These are phyloP conservation scores for Dentipellis sp. DNA, from an alignment of 768 basidiomycete genomes.

Conservation along the genomic window DNA sequence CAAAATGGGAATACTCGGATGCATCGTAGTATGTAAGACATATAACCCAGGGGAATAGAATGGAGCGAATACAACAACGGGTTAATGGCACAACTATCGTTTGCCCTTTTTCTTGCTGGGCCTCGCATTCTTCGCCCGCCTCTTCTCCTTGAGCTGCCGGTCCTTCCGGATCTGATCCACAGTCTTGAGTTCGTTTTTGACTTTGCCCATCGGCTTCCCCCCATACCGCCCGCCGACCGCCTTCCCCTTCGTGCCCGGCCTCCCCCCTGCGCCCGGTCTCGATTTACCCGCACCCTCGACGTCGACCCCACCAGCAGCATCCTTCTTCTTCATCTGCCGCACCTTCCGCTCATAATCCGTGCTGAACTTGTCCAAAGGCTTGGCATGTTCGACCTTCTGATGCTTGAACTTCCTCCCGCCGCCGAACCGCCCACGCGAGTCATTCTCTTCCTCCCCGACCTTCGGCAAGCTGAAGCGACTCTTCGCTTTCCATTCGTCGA, in stretches of 20 bases:
- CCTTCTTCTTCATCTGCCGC: constrained; percentile 52
- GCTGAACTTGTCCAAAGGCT: constrained; percentile 68
- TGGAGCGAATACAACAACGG: no score
- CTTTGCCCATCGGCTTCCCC: constrained; percentile 50
- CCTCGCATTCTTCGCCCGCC: constrained; percentile 75
- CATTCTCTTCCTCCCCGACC: constrained; percentile 74
- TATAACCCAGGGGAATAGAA: background rate
- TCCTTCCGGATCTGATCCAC: constrained; percentile 81
- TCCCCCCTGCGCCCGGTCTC: constrained; percentile 9
- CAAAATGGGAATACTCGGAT: constrained; percentile 76
- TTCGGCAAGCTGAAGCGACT: constrained; percentile 63
- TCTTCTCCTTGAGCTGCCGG: constrained; percentile 55
- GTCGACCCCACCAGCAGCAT: constrained; percentile 19
- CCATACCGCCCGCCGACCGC: constrained; percentile 34
- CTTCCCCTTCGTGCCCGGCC: constrained; percentile 26
- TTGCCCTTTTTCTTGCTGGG: constrained; percentile 40
- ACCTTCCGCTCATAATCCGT: constrained; percentile 68
- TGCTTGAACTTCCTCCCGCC: constrained; percentile 65
- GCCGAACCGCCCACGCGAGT: constrained; percentile 19
- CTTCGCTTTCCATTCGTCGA: constrained; percentile 91
- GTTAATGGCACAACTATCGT: constrained; percentile 8
- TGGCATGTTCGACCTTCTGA: constrained; percentile 50
- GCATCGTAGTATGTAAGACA: constrained; percentile 8
- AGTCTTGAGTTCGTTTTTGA: constrained; percentile 80
- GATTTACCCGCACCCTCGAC: background rate